Conservation (phyloP, 306 rosid genomes). For the Argentina anserina region DNA sequence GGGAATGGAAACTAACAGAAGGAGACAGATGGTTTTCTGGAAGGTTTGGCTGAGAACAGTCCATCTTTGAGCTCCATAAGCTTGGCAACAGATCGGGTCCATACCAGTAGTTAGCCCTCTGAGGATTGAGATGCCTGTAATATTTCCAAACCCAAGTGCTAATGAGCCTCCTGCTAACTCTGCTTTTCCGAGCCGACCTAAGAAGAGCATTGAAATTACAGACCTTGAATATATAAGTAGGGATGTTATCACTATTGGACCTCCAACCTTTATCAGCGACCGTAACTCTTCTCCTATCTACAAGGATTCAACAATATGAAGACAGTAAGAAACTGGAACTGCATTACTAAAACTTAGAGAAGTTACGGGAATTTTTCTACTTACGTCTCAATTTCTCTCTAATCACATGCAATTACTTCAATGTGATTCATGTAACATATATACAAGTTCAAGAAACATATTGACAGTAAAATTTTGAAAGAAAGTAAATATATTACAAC, state of each 20-base stretch:
- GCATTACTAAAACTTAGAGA: background rate
- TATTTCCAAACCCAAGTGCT: conserved; percentile 77
- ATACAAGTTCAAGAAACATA: background rate
- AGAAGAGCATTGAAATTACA: conserved; percentile 67
- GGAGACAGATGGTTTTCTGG: conserved; percentile 63
- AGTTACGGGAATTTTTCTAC: background rate
- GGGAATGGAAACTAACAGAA: conserved; percentile 63
- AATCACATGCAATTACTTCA: background rate
- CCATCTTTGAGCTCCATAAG: conserved; percentile 74
- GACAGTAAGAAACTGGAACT: background rate
- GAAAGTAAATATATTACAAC: too few species aligned
- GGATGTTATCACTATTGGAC: conserved; percentile 64
- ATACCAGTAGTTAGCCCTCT: conserved; percentile 73
- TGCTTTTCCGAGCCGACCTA: conserved; percentile 72
- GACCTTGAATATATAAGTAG: conserved; percentile 66
- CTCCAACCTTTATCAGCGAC: conserved; percentile 47
- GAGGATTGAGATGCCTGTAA: conserved; percentile 69
- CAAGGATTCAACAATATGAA: conserved; percentile 26
- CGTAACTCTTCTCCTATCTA: conserved; percentile 69
- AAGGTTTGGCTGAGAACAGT: conserved; percentile 66
- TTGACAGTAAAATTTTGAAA: too few species aligned
- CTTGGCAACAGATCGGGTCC: conserved; percentile 97
- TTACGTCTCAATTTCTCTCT: background rate
- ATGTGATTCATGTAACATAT: background rate
- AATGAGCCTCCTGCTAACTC: conserved; percentile 89